phyloP scores from a whole-genome alignment of 257 asterid species.

The Ophiorrhiza pumila region DNA sequence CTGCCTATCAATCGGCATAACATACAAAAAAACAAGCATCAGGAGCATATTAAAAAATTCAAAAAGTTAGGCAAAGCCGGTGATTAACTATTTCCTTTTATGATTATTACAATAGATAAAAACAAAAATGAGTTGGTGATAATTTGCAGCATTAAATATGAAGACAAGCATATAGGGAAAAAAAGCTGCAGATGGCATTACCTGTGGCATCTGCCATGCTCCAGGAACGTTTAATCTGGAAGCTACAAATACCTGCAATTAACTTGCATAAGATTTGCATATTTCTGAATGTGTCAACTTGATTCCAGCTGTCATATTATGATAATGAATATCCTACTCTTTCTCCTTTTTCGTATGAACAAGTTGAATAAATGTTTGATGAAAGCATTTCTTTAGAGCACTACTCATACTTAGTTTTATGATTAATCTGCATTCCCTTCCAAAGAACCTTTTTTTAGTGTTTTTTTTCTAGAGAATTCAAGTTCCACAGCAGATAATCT shows the following conservation, averaged over 20 bases:
- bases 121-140: not conserved
- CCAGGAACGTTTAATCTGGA: slow-evolving; percentile 97
- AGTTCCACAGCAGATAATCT: not conserved
- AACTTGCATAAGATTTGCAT: slow-evolving; percentile 16
- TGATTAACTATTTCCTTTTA: not conserved
- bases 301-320: not conserved
- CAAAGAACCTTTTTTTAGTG: too few species aligned
- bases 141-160: not conserved
- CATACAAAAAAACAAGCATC: not conserved
- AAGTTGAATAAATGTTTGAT: not conserved
- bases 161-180: not conserved
- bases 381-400: not conserved
- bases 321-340: not conserved
- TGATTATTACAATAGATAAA: not conserved
- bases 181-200: slow-evolving; percentile 24
- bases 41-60: not conserved
- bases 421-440: not conserved
- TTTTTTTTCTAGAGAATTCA: not conserved
- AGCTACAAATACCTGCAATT: slow-evolving; percentile 87
- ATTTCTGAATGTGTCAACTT: not conserved
- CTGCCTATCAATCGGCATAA: not conserved
- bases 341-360: not conserved
- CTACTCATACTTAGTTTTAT: not conserved
- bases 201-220: slow-evolving; percentile 99
- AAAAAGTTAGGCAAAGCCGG: not conserved